Evolutionary conservation across 164 flowering plant genomes (phyloP), one percentile per base, ranked within the genome.

Genomic region (Amborella trichopoda): DNA sequence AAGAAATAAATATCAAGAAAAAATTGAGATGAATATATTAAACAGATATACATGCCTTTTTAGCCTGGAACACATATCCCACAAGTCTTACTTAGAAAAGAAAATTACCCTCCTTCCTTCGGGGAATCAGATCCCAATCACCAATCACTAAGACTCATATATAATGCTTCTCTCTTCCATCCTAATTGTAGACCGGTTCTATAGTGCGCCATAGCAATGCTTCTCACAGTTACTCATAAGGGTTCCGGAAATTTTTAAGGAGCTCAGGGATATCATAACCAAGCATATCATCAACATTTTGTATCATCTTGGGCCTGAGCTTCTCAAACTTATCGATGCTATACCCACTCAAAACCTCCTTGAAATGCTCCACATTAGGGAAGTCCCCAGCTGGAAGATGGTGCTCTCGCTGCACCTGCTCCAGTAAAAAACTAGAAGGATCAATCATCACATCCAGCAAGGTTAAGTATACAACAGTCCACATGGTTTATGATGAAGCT

Each of bases 261-360:
- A 93, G 87, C 9, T 88, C 83, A 0, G 99, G 96, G 18, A 93
- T 84, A 62, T 88, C 99, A 46, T 84, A 74, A 13, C 89, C 95
- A 53, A 93, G 70, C 99, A 93, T 93, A 59, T 93, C 85, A 57
- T 90, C 98, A 5, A 86, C 87, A 10, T 75, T 59, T 60, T 90
- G 87, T 40, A 90, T 72, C 96, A 90, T 68, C 57, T 81, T 90
- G 1, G 94, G 82, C 61, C 86, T 90, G 60, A 90, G 59, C 56
- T 76, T 90, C 68, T 90, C 98, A 53, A 90, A 90, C 48, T 81
- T 83, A 46, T 90, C 96, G 5, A 90, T 57, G 61, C 53, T 90
- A 68, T 86, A 86, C 16, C 89, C 91, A 28, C 68, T 58, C 41
- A 90, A 58, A n/a, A 67, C 61, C 49, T 90, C 94, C 55, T 72